Evolutionary conservation across 768 basidiomycete genomes (phyloP), one percentile per base, ranked within the genome.

Genomic region (Mrakia frigida): DNA sequence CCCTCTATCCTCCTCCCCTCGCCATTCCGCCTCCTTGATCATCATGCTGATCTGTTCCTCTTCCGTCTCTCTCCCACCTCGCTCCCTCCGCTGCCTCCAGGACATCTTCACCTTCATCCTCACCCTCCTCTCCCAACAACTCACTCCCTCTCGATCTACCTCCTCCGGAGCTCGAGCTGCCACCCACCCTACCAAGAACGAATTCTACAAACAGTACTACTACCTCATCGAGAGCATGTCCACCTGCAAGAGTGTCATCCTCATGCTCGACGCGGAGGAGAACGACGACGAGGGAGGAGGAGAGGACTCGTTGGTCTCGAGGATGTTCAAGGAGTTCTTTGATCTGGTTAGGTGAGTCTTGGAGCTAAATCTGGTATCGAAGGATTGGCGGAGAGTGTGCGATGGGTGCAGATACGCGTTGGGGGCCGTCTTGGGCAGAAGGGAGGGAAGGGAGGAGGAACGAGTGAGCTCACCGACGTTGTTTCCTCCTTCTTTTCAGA

Each of bases 21-120:
- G 6, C 39, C 6, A 41, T 41, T 11, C 39, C 39, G 39, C 5
- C n/a, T n/a, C n/a, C n/a, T n/a, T n/a, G n/a, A n/a, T n/a, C n/a
- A n/a, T n/a, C n/a, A n/a, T 33, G 59, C 41, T 60, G 18, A 35
- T 28, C 37, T 25, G 35, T 59, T 33, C 37, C 25, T 37, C 3
- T 9, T 28, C 25, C 63, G 60, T 53, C 35, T 25, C 14, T 46
- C 6, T 46, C 43, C 13, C 43, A 46, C 43, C 13, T 14, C 46
- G 2, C 18, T 50, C 18, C 46, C 18, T 70, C 74, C 68, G 28
- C 33, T 60, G 75, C 13, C 63, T 10, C 6, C 87, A 92, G 86
- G 94, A 97, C 83, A 95, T 99, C 82, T 99, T 99, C 84, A 89
- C 94, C 80, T 98, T 99, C 87, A 93, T 98, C 87, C 90, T 94